These are phyloP conservation scores for Chondrus crispus DNA, from an alignment of 23 red algal genomes.

Conservation along the genomic window DNA sequence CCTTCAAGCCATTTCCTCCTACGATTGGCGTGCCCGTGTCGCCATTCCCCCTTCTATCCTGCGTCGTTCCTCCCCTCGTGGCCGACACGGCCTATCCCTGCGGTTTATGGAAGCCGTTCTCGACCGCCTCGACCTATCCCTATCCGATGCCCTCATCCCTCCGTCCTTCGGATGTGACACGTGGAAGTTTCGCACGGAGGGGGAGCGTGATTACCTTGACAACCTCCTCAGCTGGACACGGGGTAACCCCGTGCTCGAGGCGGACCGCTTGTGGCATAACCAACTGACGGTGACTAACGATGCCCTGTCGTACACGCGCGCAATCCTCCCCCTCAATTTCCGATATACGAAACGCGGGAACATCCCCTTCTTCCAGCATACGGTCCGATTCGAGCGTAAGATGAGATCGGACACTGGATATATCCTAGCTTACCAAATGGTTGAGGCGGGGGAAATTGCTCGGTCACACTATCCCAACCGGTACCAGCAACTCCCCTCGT, in stretches of 20 bases:
- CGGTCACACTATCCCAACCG: neutral
- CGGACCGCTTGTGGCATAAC: neutral
- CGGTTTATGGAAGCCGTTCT: no score
- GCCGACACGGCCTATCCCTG: no score
- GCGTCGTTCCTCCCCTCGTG: no score
- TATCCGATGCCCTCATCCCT: no score
- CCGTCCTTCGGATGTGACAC: neutral
- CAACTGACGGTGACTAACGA: neutral
- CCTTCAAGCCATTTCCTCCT: no score
- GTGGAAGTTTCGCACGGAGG: neutral
- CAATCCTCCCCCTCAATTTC: neutral
- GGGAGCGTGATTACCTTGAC: neutral
- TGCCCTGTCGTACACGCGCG: neutral
- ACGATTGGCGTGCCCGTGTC: no score
- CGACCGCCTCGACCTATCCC: no score
- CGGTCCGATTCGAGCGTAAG: neutral
- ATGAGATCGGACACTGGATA: neutral
- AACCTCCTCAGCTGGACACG: neutral
- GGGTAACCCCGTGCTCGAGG: neutral
- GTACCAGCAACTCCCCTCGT: neutral
- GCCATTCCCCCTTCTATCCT: no score
- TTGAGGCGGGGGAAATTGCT: neutral
- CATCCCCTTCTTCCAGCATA: neutral
- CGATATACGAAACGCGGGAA: neutral
- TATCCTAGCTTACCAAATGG: neutral